Evolutionary conservation across 23 red algal species (phyloP), one percentile per base, ranked within the genome.

Genomic region (Gracilaria vermiculophylla): DNA sequence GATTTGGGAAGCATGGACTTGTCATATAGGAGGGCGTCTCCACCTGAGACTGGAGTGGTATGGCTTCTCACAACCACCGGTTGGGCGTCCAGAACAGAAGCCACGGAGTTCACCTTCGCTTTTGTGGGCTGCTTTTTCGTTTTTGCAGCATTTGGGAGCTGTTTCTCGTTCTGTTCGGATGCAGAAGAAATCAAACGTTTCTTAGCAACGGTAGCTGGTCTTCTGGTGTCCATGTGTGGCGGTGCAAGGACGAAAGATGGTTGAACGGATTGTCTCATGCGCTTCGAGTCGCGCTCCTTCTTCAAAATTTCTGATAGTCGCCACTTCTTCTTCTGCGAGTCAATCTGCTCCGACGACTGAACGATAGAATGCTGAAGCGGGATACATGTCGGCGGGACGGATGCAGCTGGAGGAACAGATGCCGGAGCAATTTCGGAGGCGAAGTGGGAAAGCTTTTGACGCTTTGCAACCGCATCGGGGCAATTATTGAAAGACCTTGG

Each of bases 181-280:
- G 60, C 15, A 3, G 36, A 13, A 11, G 64, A 35, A 32, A 72
- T 21, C 23, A 40, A 39, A 23, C 43, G 31, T 32, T 56, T 36
- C 8, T 29, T 48, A 6, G 62, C 27, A 20, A 62, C 3, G 17
- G 42, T 53, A 17, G 29, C 4, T 0, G 81, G 81, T 31, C 81
- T 62, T 24, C 62, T 49, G 64, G 41, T 85, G 50, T 85, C 81
- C 37, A 85, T 85, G 42, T 85, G 81, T 7, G 81, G 81, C 23
- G 81, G 39, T 5, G 48, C 50, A 52, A 88, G 69, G 61, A 78
- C 67, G 65, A 88, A 88, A 3, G 84, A 66, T 27, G 84, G 84
- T 21, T 54, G 29, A 39, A 34, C 55, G n/a, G 10, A 29, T 48
- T 65, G 21, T 14, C 57, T 66, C 31, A 62, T 55, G 24, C 49